These are phyloP conservation scores for Exophiala alcalophila DNA, from an alignment of 2,329 filamentous ascomycete species.

Conservation along the genomic window DNA sequence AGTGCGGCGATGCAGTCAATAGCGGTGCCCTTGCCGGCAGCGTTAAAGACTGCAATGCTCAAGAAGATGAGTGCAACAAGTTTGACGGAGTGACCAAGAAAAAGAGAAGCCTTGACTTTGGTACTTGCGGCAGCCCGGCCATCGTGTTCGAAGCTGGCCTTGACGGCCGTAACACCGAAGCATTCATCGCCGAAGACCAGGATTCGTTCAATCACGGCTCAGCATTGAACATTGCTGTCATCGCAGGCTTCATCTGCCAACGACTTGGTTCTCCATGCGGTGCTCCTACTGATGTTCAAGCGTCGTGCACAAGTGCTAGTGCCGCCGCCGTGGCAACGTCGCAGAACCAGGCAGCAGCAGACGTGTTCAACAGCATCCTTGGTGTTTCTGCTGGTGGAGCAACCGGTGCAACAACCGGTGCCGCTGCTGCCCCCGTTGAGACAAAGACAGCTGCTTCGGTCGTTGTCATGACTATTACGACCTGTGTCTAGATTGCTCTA, in stretches of 20 bases:
- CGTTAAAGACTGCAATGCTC: slow-evolving; percentile 8
- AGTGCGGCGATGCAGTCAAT: slow-evolving; percentile 47
- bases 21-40: slow-evolving; percentile 8
- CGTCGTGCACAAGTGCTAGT: slow-evolving; percentile 10
- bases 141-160: slow-evolving; percentile 49
- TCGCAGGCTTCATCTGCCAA: slow-evolving; percentile 49
- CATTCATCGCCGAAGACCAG: slow-evolving; percentile 45
- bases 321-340: slow-evolving; percentile 14
- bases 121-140: slow-evolving; percentile 48
- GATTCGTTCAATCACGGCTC: slow-evolving; percentile 53
- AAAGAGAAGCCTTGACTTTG: slow-evolving; percentile 39
- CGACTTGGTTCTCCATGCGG: slow-evolving; percentile 40
- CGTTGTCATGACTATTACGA: slow-evolving; percentile 13
- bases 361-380: slow-evolving; percentile 16
- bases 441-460: background rate
- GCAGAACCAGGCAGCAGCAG: slow-evolving; percentile 19
- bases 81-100: slow-evolving; percentile 9
- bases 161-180: slow-evolving; percentile 47
- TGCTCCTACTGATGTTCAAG: slow-evolving; percentile 30
- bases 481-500: slow-evolving; percentile 11
- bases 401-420: background rate
- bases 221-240: slow-evolving; percentile 48
- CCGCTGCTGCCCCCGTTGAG: background rate
- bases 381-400: background rate
- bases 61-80: slow-evolving; percentile 10